These are phyloP conservation scores for Candida stauntonica DNA, from an alignment of 805 yeast species.

Conservation along the genomic window DNA sequence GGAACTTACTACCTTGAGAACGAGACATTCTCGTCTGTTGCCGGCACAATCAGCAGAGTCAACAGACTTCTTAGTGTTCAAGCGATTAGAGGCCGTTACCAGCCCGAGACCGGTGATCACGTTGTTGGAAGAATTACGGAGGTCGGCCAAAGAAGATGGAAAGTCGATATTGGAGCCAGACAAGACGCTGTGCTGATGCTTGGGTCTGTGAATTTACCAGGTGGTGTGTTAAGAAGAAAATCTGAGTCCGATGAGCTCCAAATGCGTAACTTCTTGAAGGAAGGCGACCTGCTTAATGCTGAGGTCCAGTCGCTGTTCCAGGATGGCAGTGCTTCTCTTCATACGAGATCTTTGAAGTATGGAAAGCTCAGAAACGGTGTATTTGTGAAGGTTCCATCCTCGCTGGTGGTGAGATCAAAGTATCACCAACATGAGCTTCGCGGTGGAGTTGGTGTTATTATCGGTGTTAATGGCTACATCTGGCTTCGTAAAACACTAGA, in stretches of 20 bases:
- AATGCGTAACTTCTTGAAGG: conserved; percentile 91
- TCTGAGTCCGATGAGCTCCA: conserved; percentile 94
- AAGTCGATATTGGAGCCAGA: conserved; percentile 92
- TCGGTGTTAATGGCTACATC: conserved; percentile 93
- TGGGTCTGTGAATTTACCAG: conserved; percentile 95
- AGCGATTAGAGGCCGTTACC: conserved; percentile 82
- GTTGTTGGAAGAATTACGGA: conserved; percentile 91
- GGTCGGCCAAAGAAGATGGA: conserved; percentile 93
- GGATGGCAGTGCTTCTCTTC: conserved; percentile 91
- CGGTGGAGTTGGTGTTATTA: conserved; percentile 84
- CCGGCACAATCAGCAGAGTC: conserved; percentile 83
- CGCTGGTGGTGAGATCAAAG: conserved; percentile 77
- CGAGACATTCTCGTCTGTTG: conserved; percentile 83
- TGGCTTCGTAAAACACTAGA: conserved; percentile 77
- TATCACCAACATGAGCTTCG: conserved; percentile 87
- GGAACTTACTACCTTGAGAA: conserved; percentile 83
- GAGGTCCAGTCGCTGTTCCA: conserved; percentile 88
- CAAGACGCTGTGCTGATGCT: conserved; percentile 89
- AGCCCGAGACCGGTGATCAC: conserved; percentile 96
- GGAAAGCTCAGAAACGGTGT: conserved; percentile 93
- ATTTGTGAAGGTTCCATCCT: conserved; percentile 75
- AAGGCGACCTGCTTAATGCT: conserved; percentile 92
- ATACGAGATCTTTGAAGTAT: conserved; percentile 91
- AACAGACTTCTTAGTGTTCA: conserved; percentile 81
- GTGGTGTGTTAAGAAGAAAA: conserved; percentile 92